Conservation (phyloP, 1,284 basidiomycete species). For the Marasmius fiardii region DNA sequence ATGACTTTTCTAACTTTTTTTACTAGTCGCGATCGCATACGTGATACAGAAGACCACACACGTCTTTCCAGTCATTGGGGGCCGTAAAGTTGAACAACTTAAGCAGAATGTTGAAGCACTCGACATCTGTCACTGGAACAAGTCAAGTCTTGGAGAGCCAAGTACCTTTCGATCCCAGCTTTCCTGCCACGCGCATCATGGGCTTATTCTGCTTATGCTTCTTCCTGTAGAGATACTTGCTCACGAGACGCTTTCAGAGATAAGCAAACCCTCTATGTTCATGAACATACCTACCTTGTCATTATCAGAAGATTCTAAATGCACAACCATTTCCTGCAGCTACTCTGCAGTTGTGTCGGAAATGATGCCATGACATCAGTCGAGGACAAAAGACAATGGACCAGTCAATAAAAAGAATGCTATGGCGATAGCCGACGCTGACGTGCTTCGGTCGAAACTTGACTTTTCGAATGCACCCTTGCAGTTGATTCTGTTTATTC, state of each 20-base stretch:
- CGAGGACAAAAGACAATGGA: no score
- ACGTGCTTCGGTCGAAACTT: no score
- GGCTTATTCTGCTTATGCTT: neutral
- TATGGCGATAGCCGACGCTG: no score
- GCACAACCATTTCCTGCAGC: constrained; percentile 3
- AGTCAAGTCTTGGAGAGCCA: constrained; percentile 32
- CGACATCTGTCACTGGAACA: constrained; percentile 31
- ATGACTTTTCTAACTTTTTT: neutral
- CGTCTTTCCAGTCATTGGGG: constrained; percentile 41
- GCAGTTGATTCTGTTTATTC: no score
- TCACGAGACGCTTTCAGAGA: neutral
- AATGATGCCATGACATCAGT: no score
- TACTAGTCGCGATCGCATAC: constrained; percentile 36
- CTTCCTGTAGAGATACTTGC: neutral
- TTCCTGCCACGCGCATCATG: constrained; percentile 22
- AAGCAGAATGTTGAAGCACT: constrained; percentile 39
- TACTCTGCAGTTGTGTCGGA: no score
- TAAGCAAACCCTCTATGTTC: neutral
- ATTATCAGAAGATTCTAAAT: neutral
- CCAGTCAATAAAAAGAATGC: no score
- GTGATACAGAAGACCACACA: constrained; percentile 37
- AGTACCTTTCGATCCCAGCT: constrained; percentile 33
- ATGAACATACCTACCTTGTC: constrained; percentile 1
- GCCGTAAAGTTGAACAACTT: constrained; percentile 40
- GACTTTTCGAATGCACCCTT: no score